Percentiles rank a stretch among this genome's conserved stretches.
Evolutionary conservation across 1,284 basidiomycete species (phyloP).

Genomic region (Cutaneotrichosporon daszewskae): DNA sequence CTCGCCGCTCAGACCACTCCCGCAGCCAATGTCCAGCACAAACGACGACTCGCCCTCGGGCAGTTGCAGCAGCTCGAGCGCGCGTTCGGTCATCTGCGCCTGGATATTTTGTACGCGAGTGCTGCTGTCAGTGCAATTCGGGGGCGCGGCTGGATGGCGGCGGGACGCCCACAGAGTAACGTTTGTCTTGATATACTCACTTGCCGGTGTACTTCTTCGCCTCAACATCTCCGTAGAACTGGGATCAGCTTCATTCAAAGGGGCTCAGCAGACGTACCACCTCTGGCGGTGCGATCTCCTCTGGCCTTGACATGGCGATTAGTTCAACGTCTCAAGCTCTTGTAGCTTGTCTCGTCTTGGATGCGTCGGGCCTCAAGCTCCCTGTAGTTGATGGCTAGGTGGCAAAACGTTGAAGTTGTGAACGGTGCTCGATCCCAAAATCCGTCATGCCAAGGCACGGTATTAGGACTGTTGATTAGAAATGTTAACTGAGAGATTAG

Average conservation of each 20-base stretch:
- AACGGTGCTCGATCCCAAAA: too few species aligned
- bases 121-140: slow-evolving; percentile 7
- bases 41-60: slow-evolving; percentile 69
- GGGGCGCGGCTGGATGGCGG: too few species aligned
- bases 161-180: not conserved
- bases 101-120: slow-evolving; percentile 94
- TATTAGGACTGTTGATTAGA: too few species aligned
- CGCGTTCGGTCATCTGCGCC: slow-evolving; percentile 94
- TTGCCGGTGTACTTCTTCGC: slow-evolving; percentile 96
- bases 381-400: too few species aligned
- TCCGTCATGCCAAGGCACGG: too few species aligned
- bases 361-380: too few species aligned
- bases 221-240: slow-evolving; percentile 89
- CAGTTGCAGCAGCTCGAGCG: slow-evolving; percentile 82
- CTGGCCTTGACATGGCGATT: slow-evolving; percentile 79
- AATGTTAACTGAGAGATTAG: too few species aligned
- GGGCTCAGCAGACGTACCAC: slow-evolving; percentile 52
- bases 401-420: too few species aligned
- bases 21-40: slow-evolving; percentile 94
- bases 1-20: slow-evolving; percentile 95
- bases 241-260: slow-evolving; percentile 9
- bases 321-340: slow-evolving; percentile 6
- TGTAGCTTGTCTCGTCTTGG: not conserved
- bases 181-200: slow-evolving; percentile 52
- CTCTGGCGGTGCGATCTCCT: slow-evolving; percentile 92